A percentile compares a stretch with the other conserved stretches of the same genome.
Evolutionary conservation across 495 filamentous ascomycete species (phyloP).

Genomic region (Penicillium turbatum): DNA sequence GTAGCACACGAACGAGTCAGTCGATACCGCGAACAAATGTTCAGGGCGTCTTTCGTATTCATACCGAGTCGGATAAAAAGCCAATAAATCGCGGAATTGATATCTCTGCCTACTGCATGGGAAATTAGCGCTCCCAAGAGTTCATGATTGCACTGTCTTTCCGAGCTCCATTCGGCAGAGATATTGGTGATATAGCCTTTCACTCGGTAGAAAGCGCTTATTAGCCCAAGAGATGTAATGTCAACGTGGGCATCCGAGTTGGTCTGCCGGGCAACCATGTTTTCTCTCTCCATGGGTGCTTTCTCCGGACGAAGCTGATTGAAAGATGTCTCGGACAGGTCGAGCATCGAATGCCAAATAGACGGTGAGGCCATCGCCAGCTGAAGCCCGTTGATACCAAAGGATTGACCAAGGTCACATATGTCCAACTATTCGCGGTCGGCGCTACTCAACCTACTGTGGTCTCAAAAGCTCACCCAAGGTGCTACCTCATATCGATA

Average conservation of each 20-base stretch:
- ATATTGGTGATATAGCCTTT: constrained; percentile 15
- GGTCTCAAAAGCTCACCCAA: constrained; percentile 26
- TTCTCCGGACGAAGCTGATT: constrained; percentile 5
- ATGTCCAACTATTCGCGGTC: constrained; percentile 27
- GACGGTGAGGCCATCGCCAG: constrained; percentile 21
- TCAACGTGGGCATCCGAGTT: background rate
- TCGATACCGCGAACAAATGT: background rate
- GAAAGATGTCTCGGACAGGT: constrained; percentile 24
- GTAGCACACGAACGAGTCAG: background rate
- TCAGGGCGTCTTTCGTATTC: background rate
- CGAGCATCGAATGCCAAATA: constrained; percentile 22
- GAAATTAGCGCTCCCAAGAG: constrained; percentile 14
- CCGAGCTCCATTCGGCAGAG: constrained; percentile 13
- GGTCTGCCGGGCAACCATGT: background rate
- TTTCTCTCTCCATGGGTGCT: background rate
- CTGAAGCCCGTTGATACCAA: constrained; percentile 30
- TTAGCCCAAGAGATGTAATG: constrained; percentile 12
- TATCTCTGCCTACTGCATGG: constrained; percentile 12
- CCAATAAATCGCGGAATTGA: constrained; percentile 34
- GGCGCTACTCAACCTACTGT: background rate
- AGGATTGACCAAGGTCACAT: constrained; percentile 30
- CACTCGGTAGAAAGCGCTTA: constrained; percentile 12
- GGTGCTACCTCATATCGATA: constrained; percentile 36
- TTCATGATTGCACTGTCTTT: constrained; percentile 2
- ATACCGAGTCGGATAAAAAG: constrained; percentile 34